phyloP scores from a whole-genome alignment of 164 flowering plant species.

The Malania oleifera region DNA sequence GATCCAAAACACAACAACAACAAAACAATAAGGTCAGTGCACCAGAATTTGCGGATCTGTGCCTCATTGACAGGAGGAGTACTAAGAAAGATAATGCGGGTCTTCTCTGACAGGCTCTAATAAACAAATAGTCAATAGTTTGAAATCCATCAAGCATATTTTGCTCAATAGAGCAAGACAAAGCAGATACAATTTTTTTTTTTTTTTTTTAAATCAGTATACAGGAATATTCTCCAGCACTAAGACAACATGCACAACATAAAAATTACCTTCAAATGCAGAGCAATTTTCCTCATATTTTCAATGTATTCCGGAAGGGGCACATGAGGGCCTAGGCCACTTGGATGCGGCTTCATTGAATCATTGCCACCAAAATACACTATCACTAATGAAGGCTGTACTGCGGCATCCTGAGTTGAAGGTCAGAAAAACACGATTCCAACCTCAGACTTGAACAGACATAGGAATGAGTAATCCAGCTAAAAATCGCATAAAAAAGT shows the following conservation, averaged over 20 bases:
- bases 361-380: constrained; percentile 8
- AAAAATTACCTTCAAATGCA: neutral
- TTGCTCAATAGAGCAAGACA: neutral
- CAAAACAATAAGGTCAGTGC: neutral
- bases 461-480: no score
- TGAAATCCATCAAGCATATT: neutral
- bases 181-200: neutral
- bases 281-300: constrained; percentile 4
- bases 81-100: constrained; percentile 6
- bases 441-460: no score
- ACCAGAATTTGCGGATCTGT: neutral
- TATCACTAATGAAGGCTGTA: constrained; percentile 4
- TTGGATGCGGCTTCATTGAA: constrained; percentile 1
- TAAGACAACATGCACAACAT: neutral
- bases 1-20: neutral
- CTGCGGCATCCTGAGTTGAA: neutral
- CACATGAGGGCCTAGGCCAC: constrained; percentile 8
- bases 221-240: neutral
- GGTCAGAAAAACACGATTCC: neutral
- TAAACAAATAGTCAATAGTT: neutral
- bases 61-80: constrained; percentile 8
- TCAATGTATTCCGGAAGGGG: neutral
- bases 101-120: constrained; percentile 3
- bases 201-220: no score
- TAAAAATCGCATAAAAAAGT: no score